Evolutionary conservation across 23 red algal genomes (phyloP).

Genomic region (Gracilaria domingensis): DNA sequence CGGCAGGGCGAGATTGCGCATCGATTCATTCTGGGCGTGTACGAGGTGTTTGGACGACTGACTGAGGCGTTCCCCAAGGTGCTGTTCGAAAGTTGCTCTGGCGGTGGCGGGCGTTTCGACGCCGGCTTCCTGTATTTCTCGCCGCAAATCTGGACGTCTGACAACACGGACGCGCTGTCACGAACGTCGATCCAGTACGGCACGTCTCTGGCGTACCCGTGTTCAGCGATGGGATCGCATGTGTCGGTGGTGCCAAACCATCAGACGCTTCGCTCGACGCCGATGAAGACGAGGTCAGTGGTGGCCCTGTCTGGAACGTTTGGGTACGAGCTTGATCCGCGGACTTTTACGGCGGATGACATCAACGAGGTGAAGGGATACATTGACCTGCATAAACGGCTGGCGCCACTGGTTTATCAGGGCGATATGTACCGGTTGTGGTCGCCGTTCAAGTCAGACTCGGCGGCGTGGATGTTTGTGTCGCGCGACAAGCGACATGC

Average conservation of each 20-base stretch:
- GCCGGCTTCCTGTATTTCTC: slow-evolving; percentile 91
- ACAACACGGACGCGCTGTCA: slow-evolving; percentile 96
- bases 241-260: slow-evolving; percentile 95
- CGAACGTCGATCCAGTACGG: slow-evolving; percentile 93
- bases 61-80: slow-evolving; percentile 86
- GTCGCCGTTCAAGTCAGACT: slow-evolving; percentile 88
- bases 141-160: slow-evolving; percentile 95
- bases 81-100: slow-evolving; percentile 96
- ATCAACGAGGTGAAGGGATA: slow-evolving; percentile 80
- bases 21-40: slow-evolving; percentile 93
- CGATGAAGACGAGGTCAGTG: slow-evolving; percentile 93
- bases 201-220: slow-evolving; percentile 90
- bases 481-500: slow-evolving; percentile 71
- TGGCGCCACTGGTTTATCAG: slow-evolving; percentile 76
- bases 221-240: slow-evolving; percentile 86
- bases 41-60: slow-evolving; percentile 92
- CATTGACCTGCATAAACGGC: slow-evolving; percentile 77
- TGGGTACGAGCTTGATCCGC: slow-evolving; percentile 96
- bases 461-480: slow-evolving; percentile 96
- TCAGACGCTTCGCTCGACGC: slow-evolving; percentile 88
- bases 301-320: slow-evolving; percentile 97
- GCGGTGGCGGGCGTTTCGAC: slow-evolving; percentile 96
- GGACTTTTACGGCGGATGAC: slow-evolving; percentile 79
- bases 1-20: slow-evolving; percentile 94
- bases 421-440: slow-evolving; percentile 94